phyloP scores from a whole-genome alignment of 306 rosid species.

The Cucurbita pepo region DNA sequence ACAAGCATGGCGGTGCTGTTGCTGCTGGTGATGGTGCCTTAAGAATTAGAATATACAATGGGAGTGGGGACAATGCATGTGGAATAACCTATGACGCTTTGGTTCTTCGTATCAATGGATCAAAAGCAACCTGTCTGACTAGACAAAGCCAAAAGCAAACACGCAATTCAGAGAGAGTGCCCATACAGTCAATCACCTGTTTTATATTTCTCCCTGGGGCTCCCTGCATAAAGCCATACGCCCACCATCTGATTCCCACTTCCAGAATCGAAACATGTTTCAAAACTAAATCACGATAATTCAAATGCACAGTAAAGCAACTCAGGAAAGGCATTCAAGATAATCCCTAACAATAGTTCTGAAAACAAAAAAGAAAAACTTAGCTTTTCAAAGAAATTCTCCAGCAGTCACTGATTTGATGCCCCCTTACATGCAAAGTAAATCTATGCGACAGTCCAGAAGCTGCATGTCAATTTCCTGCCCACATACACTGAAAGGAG shows the following conservation, averaged over 20 bases:
- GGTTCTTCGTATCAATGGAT: conserved; percentile 18
- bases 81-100: conserved; percentile 18
- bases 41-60: conserved; percentile 17
- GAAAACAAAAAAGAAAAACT: neutral
- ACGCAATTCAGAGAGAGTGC: neutral
- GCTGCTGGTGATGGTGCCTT: neutral
- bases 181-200: neutral
- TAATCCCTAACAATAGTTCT: neutral
- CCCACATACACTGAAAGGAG: neutral
- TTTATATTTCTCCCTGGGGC: neutral
- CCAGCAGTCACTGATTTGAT: neutral
- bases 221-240: neutral
- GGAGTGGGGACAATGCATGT: conserved; percentile 44
- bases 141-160: conserved; percentile 35
- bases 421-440: neutral
- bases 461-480: neutral
- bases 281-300: neutral
- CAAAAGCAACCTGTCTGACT: conserved; percentile 34
- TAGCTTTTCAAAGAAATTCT: neutral
- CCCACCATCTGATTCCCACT: neutral
- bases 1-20: neutral
- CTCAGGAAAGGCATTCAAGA: neutral
- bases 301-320: neutral
- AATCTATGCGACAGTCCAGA: neutral
- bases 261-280: neutral